Base-by-base conservation (phyloP, 192 early-diverging fungal genomes). In the Lunasporangiospora selenospora region DNA sequence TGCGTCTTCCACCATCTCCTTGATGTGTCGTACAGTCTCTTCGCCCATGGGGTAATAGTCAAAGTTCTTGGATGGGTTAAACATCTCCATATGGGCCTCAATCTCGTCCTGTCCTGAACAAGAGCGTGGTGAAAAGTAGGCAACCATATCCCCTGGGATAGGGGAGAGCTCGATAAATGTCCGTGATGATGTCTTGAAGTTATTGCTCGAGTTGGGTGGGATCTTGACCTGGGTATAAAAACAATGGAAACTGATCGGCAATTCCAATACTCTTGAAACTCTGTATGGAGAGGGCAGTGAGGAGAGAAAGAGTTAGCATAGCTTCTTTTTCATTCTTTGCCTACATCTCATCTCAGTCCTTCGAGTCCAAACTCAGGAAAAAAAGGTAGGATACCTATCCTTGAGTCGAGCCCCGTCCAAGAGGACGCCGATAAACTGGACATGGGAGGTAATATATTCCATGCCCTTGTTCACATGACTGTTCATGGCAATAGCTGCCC, bases 401-500 rank as follows among this genome's bases (percentile, higher is more conserved):
- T 48, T 44, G 10, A 70, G 77, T 27, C 77, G 79, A 21, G 58
- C 6, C 44, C 16, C 45, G 36, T 82, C 71, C 41, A 62, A 73
- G 30, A 86, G 75, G n/a, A 69, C 75, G 32, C 79, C 75, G 16
- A 86, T 79, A 73, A 79, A 86, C 51, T 83, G 66, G 4, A 86
- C 34, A 39, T 86, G 77, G 6, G 77, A 77, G 40, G 60, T 75
- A 2, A 69, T 43, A 41, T 77, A 77, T 3, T 58, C 62, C 34
- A 80, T 42, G 12, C 76, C 70, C 10, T 52, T 65, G 13, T 81
- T 76, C 52, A 75, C 55, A 34, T 75, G 57, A 10, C 23, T 62
- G 32, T 53, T 63, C 36, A 73, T 42, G 15, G 78, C 77, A 3
- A 79, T 70, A 3, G 71, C 77, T 2, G 76, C 77, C 1, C 76